Percentiles rank a stretch among this genome's conserved stretches.
Evolutionary conservation across 768 basidiomycete genomes (phyloP).

Genomic region (Russula lepida): DNA sequence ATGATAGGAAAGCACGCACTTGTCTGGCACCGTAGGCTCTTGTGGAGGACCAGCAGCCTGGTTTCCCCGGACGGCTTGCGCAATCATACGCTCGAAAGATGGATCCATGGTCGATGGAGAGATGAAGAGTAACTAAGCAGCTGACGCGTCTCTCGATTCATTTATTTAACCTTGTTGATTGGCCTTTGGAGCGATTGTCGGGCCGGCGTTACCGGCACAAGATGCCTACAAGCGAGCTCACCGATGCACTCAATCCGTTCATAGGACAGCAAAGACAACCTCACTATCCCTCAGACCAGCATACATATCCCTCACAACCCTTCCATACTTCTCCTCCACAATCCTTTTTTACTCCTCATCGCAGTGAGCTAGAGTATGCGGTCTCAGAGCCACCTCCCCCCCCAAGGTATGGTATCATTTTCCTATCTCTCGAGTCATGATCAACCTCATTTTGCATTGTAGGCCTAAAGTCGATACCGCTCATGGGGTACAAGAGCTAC

Average conservation of each 20-base stretch:
- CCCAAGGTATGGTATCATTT: conserved; percentile 14
- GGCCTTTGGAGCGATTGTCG: background rate
- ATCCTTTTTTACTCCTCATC: conserved; percentile 35
- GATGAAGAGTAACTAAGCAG: background rate
- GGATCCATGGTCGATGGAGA: conserved; percentile 23
- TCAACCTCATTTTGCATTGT: background rate
- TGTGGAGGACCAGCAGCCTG: conserved; percentile 24
- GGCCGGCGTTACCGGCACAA: conserved; percentile 6
- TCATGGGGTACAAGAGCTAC: conserved; percentile 49
- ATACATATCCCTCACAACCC: background rate
- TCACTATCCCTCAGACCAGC: conserved; percentile 3
- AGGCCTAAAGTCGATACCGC: conserved; percentile 22
- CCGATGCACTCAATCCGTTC: conserved; percentile 70
- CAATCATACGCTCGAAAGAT: conserved; percentile 30
- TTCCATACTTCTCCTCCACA: conserved; percentile 1
- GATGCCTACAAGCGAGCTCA: conserved; percentile 68
- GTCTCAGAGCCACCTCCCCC: conserved; percentile 38
- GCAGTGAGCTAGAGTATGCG: conserved; percentile 58
- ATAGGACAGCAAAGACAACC: conserved; percentile 33
- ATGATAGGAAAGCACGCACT: conserved; percentile 36
- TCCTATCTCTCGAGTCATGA: background rate
- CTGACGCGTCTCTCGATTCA: conserved; percentile 19
- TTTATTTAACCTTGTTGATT: conserved; percentile 3
- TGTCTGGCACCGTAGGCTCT: conserved; percentile 62
- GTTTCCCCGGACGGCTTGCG: conserved; percentile 25